Evolutionary conservation across 768 basidiomycete genomes (phyloP).

Genomic region (Rhizopogon vulgaris): DNA sequence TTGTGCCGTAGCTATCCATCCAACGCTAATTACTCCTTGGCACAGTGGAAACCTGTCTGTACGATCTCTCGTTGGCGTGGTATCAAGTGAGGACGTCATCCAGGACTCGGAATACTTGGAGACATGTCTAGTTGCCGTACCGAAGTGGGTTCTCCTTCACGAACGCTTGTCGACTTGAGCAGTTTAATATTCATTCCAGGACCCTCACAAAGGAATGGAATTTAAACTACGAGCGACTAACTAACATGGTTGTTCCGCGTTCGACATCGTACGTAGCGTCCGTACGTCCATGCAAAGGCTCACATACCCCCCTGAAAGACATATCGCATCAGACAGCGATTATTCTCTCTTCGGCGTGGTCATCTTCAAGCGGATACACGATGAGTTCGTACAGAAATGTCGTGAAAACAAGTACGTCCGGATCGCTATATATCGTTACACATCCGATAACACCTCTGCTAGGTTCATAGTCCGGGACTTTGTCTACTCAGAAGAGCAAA

Average conservation of each 20-base stretch:
- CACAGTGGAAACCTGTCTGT: slow-evolving; percentile 91
- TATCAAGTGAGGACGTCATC: slow-evolving; percentile 75
- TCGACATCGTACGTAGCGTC: slow-evolving; percentile 64
- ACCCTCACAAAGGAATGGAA: slow-evolving; percentile 84
- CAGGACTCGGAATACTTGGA: slow-evolving; percentile 92
- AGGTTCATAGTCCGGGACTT: slow-evolving; percentile 97
- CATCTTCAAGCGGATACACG: slow-evolving; percentile 85
- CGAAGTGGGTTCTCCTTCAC: slow-evolving; percentile 55
- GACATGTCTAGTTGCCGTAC: slow-evolving; percentile 88
- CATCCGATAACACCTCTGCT: not conserved
- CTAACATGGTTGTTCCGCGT: slow-evolving; percentile 88
- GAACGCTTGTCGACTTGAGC: slow-evolving; percentile 4
- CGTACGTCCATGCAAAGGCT: slow-evolving; percentile 7
- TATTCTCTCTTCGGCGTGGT: slow-evolving; percentile 82
- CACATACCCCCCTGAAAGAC: slow-evolving; percentile 33
- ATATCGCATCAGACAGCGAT: slow-evolving; percentile 81
- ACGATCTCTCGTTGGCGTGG: slow-evolving; percentile 78
- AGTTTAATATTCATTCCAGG: slow-evolving; percentile 35
- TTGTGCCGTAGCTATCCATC: not conserved
- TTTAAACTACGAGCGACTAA: slow-evolving; percentile 79
- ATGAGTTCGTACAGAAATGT: slow-evolving; percentile 90
- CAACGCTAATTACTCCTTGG: not conserved
- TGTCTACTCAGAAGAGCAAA: slow-evolving; percentile 75
- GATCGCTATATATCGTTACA: not conserved
- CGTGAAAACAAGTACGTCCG: slow-evolving; percentile 82